Evolutionary conservation across 2,329 filamentous ascomycete genomes (phyloP), one percentile per base, ranked within the genome.

Genomic region (Polychaeton citri): DNA sequence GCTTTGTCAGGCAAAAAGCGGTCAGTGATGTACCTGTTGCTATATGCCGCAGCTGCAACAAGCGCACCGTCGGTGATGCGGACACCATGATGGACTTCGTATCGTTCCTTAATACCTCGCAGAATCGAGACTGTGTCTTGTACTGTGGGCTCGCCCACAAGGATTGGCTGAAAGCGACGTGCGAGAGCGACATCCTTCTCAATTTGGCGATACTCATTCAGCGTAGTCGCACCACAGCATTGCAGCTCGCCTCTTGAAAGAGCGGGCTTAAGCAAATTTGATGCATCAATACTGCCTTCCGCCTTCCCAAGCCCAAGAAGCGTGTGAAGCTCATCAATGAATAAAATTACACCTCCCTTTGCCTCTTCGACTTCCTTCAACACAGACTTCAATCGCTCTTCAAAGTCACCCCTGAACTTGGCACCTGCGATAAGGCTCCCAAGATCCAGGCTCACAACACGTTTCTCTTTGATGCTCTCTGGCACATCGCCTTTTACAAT

Each of bases 21-120:
- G 53, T 96, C 88, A 10, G 87, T 95, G 47, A 98, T 90, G 58
- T 96, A 98, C 35, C 90, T 81, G 52, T 96, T 96, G 43, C 83
- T 90, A 54, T 92, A 82, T 0, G 84, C 82, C 2, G 88, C 87
- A 2, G 90, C 88, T 2, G 90, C 86, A 10, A 98, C 88, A 8
- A 96, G 65, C 5, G 90, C 86, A 2, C 81, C 80, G 50, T 96
- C 90, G 0, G 85, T 93, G 46, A 98, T 96, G 36, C 87, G 73
- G 0, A 96, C 88, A 60, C 90, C 88, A 52, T 98, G 90, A 47
- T 96, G 90, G 0, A 96, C 84, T 58, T 96, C 90, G 52, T 98
- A 98, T 46, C 86, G 84, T 53, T 96, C 87, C 55, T 96, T 96
- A 65, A 98, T 95, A 33, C 88, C 90, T 52, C 90, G 77, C 1